These are phyloP conservation scores for Wickerhamomyces ciferrii DNA, from an alignment of 805 yeast genomes.

Conservation along the genomic window DNA sequence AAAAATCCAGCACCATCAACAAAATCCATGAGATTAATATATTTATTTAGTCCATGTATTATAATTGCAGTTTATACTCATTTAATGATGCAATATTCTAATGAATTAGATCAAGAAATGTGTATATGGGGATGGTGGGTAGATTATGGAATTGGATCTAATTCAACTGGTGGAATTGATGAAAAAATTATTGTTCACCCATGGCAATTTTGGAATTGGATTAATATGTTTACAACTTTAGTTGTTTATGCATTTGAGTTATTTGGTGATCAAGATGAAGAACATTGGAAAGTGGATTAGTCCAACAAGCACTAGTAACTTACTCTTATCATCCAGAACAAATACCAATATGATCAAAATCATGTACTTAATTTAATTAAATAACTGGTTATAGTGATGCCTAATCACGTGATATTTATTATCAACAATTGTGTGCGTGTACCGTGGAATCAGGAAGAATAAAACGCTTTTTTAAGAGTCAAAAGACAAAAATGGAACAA, in stretches of 20 bases:
- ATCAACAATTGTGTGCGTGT: no score
- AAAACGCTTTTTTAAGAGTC: no score
- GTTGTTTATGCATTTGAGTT: constrained; percentile 79
- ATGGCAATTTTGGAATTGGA: constrained; percentile 98
- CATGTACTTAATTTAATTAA: no score
- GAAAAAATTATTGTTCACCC: constrained; percentile 43
- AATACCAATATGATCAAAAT: no score
- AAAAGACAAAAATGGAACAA: no score
- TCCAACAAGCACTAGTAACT: no score
- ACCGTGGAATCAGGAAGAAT: no score
- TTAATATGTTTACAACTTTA: constrained; percentile 77
- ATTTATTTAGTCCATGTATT: constrained; percentile 90
- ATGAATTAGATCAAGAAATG: constrained; percentile 61
- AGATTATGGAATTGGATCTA: neutral
- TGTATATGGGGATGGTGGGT: constrained; percentile 54
- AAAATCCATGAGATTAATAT: constrained; percentile 47
- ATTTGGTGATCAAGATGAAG: constrained; percentile 28
- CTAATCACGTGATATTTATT: no score
- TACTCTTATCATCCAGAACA: no score
- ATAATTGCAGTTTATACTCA: constrained; percentile 95
- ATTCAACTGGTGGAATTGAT: constrained; percentile 4
- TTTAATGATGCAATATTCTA: constrained; percentile 74
- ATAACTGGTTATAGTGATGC: no score
- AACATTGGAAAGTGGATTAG: constrained; percentile 19
- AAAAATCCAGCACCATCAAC: constrained; percentile 29